Percentiles rank a stretch among this genome's conserved stretches.
These are phyloP conservation scores for Chamaecyparis obtusa DNA, from an alignment of 75 land plant genomes.

Conservation along the genomic window DNA sequence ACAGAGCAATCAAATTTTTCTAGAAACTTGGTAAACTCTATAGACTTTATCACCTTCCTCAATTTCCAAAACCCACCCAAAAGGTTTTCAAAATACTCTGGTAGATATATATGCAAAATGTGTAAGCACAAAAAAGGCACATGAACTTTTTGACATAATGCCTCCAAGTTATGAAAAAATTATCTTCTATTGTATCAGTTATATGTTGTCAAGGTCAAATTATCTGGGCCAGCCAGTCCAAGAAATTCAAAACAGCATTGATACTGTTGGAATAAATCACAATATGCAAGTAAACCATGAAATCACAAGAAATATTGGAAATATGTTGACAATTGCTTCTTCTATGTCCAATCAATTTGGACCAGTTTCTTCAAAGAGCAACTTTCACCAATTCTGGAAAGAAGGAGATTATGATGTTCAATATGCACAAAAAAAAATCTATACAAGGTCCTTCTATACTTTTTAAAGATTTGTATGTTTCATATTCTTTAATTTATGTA, in stretches of 20 bases:
- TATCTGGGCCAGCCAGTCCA: neutral
- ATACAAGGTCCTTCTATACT: slow-evolving; percentile 12
- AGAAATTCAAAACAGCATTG: neutral
- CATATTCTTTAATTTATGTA: neutral
- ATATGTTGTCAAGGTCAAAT: slow-evolving; percentile 4
- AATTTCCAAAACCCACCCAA: too few species aligned
- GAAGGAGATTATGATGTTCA: slow-evolving; percentile 44
- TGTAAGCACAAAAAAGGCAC: too few species aligned
- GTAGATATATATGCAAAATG: too few species aligned
- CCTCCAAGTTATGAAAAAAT: too few species aligned
- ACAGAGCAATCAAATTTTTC: too few species aligned
- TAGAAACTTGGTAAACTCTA: too few species aligned
- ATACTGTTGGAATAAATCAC: neutral
- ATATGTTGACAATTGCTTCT: neutral
- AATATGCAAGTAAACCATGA: neutral
- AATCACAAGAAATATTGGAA: neutral
- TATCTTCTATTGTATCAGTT: too few species aligned
- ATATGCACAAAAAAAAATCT: neutral
- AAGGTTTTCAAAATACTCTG: too few species aligned
- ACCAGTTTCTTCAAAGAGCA: neutral
- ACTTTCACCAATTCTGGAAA: slow-evolving; percentile 63
- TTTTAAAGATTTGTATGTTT: neutral
- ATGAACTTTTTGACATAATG: too few species aligned
- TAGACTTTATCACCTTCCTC: too few species aligned
- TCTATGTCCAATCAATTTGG: neutral